Evolutionary conservation across 2,329 filamentous ascomycete genomes (phyloP), one percentile per base, ranked within the genome.

Genomic region (Fragosphaeria purpurea): DNA sequence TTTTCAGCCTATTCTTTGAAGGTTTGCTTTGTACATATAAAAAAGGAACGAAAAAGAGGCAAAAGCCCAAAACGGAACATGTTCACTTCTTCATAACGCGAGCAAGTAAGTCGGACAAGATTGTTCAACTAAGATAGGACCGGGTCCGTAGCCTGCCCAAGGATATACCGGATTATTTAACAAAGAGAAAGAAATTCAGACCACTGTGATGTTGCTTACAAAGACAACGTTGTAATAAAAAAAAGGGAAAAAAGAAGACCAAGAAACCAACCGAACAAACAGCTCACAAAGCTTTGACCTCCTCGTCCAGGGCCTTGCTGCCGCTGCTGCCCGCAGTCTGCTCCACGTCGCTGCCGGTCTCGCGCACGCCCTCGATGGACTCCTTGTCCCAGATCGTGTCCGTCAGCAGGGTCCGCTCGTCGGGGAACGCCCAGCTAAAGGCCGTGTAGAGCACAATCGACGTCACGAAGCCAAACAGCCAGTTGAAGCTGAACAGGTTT

Each of bases 401-500:
- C 3, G 51, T 52, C 5, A 83, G 61, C 45, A 78, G 60, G 0
- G 74, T 73, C 57, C 75, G 71, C n/a, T 53, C 62, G 0, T 70
- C 73, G 5, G 78, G 77, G 41, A 76, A 73, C 3, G 65, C 57
- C 52, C 64, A 66, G 45, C 69, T 75, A 22, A 83, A 57, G 0
- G 54, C 58, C 8, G 75, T 65, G 63, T 85, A 85, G 0, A 83
- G 69, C 4, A 79, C 46, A 22, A 75, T 73, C 7, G 77, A 79
- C 0, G 63, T 68, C 8, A 73, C 65, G 55, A 85, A 83, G 0
- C 81, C 82, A 46, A 82, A 70, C 13, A 85, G 60, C 76, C 81
- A 85, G n/a, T 82, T 80, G 59, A 85, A 81, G 32, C 75, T 71
- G 59, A 83, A 85, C 5, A 83, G 66, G 55, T 76, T 73, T 41